phyloP scores from a whole-genome alignment of 148 eudicot species.

The Rheum nobile region DNA sequence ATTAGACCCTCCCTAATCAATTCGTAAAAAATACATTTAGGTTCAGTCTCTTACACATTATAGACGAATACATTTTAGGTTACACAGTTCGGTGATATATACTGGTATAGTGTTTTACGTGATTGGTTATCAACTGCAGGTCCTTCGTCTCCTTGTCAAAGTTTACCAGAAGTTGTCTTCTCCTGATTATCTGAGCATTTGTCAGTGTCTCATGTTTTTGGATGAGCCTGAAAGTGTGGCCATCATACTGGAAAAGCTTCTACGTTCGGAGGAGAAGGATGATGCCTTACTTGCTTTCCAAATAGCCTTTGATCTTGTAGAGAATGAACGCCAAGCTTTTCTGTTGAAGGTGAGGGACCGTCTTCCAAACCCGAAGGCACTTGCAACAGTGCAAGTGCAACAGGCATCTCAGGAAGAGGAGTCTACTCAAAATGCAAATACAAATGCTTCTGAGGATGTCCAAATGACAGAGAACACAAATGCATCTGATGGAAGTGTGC shows the following conservation, averaged over 20 bases:
- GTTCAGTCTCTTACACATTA: not conserved
- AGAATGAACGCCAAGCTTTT: slow-evolving; percentile 96
- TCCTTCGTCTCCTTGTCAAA: slow-evolving; percentile 71
- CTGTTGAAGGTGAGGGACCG: slow-evolving; percentile 68
- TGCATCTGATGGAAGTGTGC: slow-evolving; percentile 17
- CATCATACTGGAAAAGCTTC: slow-evolving; percentile 64
- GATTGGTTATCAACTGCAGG: slow-evolving; percentile 25
- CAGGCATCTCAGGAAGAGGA: slow-evolving; percentile 41
- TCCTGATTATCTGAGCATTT: slow-evolving; percentile 82
- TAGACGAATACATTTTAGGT: not conserved
- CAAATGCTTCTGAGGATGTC: slow-evolving; percentile 51
- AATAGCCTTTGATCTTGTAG: slow-evolving; percentile 90
- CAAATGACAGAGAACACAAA: slow-evolving; percentile 64
- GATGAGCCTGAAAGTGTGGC: slow-evolving; percentile 70
- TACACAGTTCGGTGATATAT: not conserved
- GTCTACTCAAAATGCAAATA: slow-evolving; percentile 33
- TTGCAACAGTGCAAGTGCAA: slow-evolving; percentile 27
- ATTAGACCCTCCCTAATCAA: not conserved
- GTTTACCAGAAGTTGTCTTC: slow-evolving; percentile 67
- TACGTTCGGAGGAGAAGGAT: slow-evolving; percentile 57
- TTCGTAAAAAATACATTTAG: not conserved
- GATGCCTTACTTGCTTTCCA: slow-evolving; percentile 87
- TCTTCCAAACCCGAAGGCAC: slow-evolving; percentile 43
- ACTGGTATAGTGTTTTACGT: not conserved
- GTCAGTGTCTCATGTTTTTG: slow-evolving; percentile 89